Percentiles rank a stretch among this genome's conserved stretches.
Evolutionary conservation across 2,329 filamentous ascomycete genomes (phyloP).

Genomic region (Fusarium neocosmosporiellum): DNA sequence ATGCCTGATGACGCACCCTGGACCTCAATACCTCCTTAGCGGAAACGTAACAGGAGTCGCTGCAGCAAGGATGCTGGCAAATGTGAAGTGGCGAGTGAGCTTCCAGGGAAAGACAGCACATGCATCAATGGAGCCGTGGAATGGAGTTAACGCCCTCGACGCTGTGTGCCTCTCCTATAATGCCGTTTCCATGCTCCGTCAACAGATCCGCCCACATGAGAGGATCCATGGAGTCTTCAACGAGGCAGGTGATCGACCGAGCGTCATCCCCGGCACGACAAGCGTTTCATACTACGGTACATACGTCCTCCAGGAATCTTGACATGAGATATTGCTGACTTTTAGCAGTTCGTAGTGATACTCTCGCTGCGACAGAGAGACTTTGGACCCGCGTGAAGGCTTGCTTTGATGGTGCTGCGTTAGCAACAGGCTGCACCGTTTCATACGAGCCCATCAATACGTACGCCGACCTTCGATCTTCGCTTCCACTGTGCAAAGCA

Average conservation of each 20-base stretch:
- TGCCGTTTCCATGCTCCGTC: constrained; percentile 11
- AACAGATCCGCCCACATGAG: constrained; percentile 12
- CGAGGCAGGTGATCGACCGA: constrained; percentile 12
- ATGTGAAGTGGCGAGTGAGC: neutral
- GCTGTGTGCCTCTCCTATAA: constrained; percentile 8
- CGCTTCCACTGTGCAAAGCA: neutral
- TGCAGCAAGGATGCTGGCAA: constrained; percentile 3
- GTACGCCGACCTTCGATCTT: constrained; percentile 9
- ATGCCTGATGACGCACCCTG: constrained; percentile 5
- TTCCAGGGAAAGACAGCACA: constrained; percentile 13
- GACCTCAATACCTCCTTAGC: neutral
- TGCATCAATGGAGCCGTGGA: constrained; percentile 14
- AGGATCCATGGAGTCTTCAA: constrained; percentile 15
- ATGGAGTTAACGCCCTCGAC: constrained; percentile 20
- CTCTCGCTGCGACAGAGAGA: neutral
- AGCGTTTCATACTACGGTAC: neutral
- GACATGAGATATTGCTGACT: neutral
- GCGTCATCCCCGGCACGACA: neutral
- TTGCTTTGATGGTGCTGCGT: constrained; percentile 11
- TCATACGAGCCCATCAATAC: neutral
- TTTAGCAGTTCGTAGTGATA: neutral
- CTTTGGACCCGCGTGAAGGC: neutral
- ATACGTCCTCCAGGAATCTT: neutral
- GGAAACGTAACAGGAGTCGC: neutral
- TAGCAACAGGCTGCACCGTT: constrained; percentile 12